Base-by-base conservation (phyloP, 1,139 yeast species). In the Saccharomyces hybrid region DNA sequence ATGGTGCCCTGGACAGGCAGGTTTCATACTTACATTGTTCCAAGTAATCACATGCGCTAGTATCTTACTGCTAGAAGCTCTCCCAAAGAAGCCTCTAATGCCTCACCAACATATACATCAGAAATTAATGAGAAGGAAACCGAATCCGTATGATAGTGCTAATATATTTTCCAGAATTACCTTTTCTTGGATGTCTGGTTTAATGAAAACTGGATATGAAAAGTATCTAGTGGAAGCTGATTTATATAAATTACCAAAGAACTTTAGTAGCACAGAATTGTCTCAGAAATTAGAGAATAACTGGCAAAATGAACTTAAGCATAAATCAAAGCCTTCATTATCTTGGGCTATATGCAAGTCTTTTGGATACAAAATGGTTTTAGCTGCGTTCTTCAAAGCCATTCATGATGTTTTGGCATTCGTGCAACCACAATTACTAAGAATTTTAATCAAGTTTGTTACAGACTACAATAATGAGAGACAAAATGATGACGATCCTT, bases 101-200 rank as follows among this genome's bases (percentile, higher is more conserved):
- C 64, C 74, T 14, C 69, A 73, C 19, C 76, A 75, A 52, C 73
- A 76, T n/a, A 65, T 75, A 34, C 68, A 71, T 34, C 77, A 75
- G 53, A 73, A 71, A 38, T 62, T 66, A 42, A 58, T 72, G 8
- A 68, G 69, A 47, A 67, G 65, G 52, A 69, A 69, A 51, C 67
- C 70, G 52, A 81, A 78, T 60, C 96, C 97, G 2, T 83, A 80
- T 59, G 98, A 91, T 64, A 73, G 73, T 42, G 96, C 99, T 11
- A 87, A 91, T 66, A 74, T 90, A 26, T 90, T 91, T 65, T 83
- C 95, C 16, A 78, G 81, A 58, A 75, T 95, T 56, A 83, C 95
- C 0, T 93, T 93, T 70, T 76, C 82, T 47, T 93, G 99, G 99
- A 87, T 93, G 95, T 82, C 91, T 2, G 88, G 85, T 4, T 75